These are phyloP conservation scores for Porodaedalea pini DNA, from an alignment of 1,284 basidiomycete species.

Conservation along the genomic window DNA sequence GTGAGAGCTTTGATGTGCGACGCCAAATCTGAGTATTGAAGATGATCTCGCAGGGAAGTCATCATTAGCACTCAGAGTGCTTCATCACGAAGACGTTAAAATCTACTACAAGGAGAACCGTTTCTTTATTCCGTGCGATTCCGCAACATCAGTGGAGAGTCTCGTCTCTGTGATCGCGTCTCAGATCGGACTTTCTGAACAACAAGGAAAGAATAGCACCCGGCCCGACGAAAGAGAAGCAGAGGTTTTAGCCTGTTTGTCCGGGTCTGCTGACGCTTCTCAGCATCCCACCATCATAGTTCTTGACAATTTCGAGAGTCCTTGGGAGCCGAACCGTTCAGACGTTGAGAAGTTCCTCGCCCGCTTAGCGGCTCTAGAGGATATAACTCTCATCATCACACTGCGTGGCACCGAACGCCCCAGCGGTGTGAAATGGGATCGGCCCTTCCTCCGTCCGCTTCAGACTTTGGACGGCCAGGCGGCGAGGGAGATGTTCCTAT, in stretches of 20 bases:
- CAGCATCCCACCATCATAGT: constrained; percentile 1
- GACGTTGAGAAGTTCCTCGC: constrained; percentile 13
- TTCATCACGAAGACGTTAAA: constrained; percentile 4
- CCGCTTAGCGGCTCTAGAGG: background rate
- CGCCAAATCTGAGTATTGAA: background rate
- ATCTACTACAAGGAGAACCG: background rate
- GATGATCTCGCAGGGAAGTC: constrained; percentile 10
- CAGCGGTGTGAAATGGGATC: constrained; percentile 9
- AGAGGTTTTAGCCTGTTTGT: background rate
- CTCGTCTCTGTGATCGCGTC: constrained; percentile 2
- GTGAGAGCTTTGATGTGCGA: background rate
- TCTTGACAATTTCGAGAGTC: constrained; percentile 20
- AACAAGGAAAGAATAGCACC: background rate
- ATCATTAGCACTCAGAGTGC: constrained; percentile 3
- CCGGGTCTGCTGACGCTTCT: background rate
- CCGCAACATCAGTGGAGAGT: constrained; percentile 5
- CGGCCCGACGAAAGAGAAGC: background rate
- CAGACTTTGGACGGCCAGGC: constrained; percentile 1
- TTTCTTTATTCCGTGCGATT: constrained; percentile 19
- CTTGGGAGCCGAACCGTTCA: constrained; percentile 14
- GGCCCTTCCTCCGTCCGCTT: constrained; percentile 15
- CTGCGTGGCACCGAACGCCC: constrained; percentile 17
- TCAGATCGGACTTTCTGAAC: background rate
- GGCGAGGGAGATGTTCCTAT: constrained; percentile 9
- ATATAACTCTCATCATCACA: constrained; percentile 16